Conservation (phyloP, 495 filamentous ascomycete species). For the Acidomyces sp. region DNA sequence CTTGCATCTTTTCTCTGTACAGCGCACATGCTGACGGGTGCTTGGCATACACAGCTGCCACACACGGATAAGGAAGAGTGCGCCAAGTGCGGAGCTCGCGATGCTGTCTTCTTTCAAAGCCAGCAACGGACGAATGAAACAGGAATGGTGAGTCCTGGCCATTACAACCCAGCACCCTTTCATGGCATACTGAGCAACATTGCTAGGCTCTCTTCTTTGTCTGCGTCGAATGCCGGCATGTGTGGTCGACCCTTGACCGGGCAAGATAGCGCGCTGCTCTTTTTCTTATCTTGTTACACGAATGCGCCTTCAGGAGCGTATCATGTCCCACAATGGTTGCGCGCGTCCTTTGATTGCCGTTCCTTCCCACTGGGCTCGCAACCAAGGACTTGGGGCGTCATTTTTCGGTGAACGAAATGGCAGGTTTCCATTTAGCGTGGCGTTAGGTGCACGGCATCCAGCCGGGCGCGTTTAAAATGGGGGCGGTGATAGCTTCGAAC, state of each 20-base stretch:
- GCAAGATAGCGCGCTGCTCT: no score
- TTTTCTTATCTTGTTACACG: no score
- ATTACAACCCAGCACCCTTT: neutral
- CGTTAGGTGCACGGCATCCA: no score
- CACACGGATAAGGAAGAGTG: slow-evolving; percentile 55
- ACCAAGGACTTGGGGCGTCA: no score
- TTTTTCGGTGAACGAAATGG: no score
- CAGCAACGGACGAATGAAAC: slow-evolving; percentile 93
- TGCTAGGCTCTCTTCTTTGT: slow-evolving; percentile 91
- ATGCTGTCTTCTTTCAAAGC: slow-evolving; percentile 96
- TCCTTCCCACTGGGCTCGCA: no score
- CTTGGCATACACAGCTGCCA: slow-evolving; percentile 19
- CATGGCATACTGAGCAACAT: neutral
- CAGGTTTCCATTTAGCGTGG: no score
- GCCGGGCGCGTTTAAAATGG: no score
- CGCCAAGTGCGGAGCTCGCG: slow-evolving; percentile 66
- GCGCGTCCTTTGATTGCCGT: no score
- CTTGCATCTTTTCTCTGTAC: slow-evolving; percentile 1
- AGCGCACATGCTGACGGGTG: slow-evolving; percentile 34
- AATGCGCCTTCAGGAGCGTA: no score
- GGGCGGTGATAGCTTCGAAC: no score
- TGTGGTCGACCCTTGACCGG: slow-evolving; percentile 38
- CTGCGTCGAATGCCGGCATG: slow-evolving; percentile 81
- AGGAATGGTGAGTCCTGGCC: slow-evolving; percentile 64
- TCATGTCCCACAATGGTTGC: no score